Evolutionary conservation across 176 grass and related monocot species (phyloP), one percentile per base, ranked within the genome.

Genomic region (Musa schizocarpa): DNA sequence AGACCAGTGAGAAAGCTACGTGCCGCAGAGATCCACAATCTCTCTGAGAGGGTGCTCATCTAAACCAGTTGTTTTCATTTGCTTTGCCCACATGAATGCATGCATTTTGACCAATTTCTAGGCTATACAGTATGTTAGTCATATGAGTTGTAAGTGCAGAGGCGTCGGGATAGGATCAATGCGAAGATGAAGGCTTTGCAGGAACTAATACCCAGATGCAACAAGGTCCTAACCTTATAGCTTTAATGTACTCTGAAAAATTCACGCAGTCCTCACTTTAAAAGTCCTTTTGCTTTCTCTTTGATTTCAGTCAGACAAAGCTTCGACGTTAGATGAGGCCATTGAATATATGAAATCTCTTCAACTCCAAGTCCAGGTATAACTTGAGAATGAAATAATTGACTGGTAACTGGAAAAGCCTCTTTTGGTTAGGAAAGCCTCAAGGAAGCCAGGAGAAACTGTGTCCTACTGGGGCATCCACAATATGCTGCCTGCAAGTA

Each of bases 311-410:
- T 77, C 81, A 2, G 81, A 83, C 22, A 83, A 83, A 77, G 81
- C 63, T 22, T 83, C 81, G 19, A 83, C 75, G 8, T 26, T 83
- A 20, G 81, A 77, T 62, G 81, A 83, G 53, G 74, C 81, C 22
- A 83, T 83, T 53, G 81, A 43, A 71, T 83, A 83, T 58, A 23
- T 77, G 48, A 83, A 83, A 54, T 77, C 74, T 52, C 81, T 83
- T 69, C 81, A 77, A 65, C 24, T 52, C 23, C 81, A 71, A 77
- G 59, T 83, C 75, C 81, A 83, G 81, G 81, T 83, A 71, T 8
- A 61, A 50, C 71, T 66, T 59, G 55, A 61, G 14, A 2, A 62
- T 48, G 2, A 69, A 1, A 9, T 9, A 2, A 26, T 53, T 67
- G 27, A 9, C 23, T 50, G 20, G n/a, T 69, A 29, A 11, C 52